These are phyloP conservation scores for Colletotrichum tamarilloi DNA, from an alignment of 2,329 filamentous ascomycete genomes.

Conservation along the genomic window DNA sequence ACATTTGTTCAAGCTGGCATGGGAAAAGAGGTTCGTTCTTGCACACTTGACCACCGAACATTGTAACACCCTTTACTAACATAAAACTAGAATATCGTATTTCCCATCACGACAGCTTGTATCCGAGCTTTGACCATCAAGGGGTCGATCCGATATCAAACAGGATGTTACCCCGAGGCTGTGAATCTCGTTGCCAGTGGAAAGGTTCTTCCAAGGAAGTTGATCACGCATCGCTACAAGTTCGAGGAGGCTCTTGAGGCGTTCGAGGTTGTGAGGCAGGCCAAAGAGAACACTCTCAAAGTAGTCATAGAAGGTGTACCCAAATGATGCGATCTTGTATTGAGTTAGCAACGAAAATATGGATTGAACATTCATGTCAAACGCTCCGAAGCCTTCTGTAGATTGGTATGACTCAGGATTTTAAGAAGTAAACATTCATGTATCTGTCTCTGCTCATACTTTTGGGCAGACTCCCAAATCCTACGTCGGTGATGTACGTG, in stretches of 20 bases:
- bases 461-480: no score
- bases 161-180: constrained; percentile 76
- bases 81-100: constrained; percentile 51
- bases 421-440: no score
- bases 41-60: no score
- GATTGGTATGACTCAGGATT: no score
- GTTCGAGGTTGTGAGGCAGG: constrained; percentile 77
- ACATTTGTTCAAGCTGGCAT: constrained; percentile 64
- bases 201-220: constrained; percentile 56
- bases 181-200: constrained; percentile 61
- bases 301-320: constrained; percentile 67
- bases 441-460: no score
- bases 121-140: constrained; percentile 81
- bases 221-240: constrained; percentile 78
- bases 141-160: constrained; percentile 78
- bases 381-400: background rate
- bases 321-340: background rate
- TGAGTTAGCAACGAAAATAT: background rate
- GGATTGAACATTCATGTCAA: background rate
- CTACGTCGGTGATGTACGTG: no score
- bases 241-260: constrained; percentile 70
- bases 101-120: constrained; percentile 78
- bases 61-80: background rate
- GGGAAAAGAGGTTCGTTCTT: constrained; percentile 50
- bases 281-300: constrained; percentile 76